Conservation (phyloP, 768 basidiomycete species). For the Psilocybe subaeruginosa region DNA sequence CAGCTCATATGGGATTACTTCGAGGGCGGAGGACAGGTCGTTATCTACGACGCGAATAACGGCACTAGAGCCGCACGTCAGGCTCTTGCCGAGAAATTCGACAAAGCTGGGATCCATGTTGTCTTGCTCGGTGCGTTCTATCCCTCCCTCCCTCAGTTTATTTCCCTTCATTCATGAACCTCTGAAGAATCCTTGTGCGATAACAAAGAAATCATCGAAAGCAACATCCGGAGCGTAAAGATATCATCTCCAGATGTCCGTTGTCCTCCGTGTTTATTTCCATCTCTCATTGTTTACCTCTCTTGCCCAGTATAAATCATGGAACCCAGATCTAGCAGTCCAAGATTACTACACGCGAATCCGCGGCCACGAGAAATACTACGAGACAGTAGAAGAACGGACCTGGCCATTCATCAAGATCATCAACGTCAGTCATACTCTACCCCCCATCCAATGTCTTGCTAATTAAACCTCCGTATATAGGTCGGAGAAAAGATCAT, state of each 20-base stretch:
- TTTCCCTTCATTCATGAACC: neutral
- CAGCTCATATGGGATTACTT: conserved; percentile 90
- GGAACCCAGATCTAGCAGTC: conserved; percentile 92
- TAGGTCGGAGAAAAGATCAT: conserved; percentile 96
- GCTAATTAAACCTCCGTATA: neutral
- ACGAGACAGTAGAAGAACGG: conserved; percentile 90
- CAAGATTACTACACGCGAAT: conserved; percentile 93
- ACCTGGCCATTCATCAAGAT: conserved; percentile 95
- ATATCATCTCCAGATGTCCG: conserved; percentile 96
- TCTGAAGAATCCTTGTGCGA: conserved; percentile 85
- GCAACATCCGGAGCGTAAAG: conserved; percentile 95
- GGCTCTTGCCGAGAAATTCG: conserved; percentile 81
- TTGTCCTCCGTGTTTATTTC: conserved; percentile 15
- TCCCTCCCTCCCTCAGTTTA: neutral
- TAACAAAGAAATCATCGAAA: conserved; percentile 89
- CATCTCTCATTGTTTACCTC: conserved; percentile 5
- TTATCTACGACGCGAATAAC: conserved; percentile 99
- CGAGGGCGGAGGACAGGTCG: conserved; percentile 86
- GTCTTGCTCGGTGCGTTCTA: conserved; percentile 77
- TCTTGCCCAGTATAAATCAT: conserved; percentile 75
- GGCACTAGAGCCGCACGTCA: conserved; percentile 72
- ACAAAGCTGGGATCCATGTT: conserved; percentile 86
- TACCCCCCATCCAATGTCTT: conserved; percentile 10
- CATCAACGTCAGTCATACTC: conserved; percentile 65
- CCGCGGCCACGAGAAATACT: conserved; percentile 80